Evolutionary conservation across 805 yeast genomes (phyloP).

Genomic region (Phaffomyces thermotolerans): DNA sequence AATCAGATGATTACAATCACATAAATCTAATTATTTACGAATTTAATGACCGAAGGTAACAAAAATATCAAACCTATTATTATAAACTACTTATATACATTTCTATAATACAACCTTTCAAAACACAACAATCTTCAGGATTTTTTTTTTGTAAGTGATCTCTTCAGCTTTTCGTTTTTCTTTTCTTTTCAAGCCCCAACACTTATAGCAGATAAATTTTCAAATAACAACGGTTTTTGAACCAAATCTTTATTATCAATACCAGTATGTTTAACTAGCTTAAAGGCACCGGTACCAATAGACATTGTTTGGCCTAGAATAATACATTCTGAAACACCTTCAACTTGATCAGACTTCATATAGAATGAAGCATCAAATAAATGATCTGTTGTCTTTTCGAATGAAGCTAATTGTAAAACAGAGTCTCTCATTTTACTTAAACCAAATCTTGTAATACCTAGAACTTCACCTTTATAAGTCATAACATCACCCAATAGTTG

Average conservation of each 20-base stretch:
- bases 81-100: not conserved
- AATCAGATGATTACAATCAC: slow-evolving; percentile 12
- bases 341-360: slow-evolving; percentile 92
- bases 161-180: too few species aligned
- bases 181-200: not conserved
- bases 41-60: too few species aligned
- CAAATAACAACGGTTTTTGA: slow-evolving; percentile 41
- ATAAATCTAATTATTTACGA: not conserved
- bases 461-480: slow-evolving; percentile 97
- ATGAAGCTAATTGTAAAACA: slow-evolving; percentile 92
- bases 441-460: slow-evolving; percentile 97
- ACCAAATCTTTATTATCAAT: slow-evolving; percentile 36
- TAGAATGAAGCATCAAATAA: slow-evolving; percentile 96
- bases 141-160: too few species aligned
- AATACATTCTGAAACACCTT: slow-evolving; percentile 97
- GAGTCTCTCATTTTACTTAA: slow-evolving; percentile 98
- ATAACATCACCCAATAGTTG: slow-evolving; percentile 96
- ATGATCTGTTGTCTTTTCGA: slow-evolving; percentile 98
- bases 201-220: slow-evolving; percentile 27
- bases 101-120: slow-evolving; percentile 3
- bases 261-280: slow-evolving; percentile 58
- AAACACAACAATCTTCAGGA: too few species aligned
- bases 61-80: not conserved
- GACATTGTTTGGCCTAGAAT: slow-evolving; percentile 97
- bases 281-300: slow-evolving; percentile 95